Base-by-base conservation (phyloP, 106 monocot species). In the Allium fistulosum region DNA sequence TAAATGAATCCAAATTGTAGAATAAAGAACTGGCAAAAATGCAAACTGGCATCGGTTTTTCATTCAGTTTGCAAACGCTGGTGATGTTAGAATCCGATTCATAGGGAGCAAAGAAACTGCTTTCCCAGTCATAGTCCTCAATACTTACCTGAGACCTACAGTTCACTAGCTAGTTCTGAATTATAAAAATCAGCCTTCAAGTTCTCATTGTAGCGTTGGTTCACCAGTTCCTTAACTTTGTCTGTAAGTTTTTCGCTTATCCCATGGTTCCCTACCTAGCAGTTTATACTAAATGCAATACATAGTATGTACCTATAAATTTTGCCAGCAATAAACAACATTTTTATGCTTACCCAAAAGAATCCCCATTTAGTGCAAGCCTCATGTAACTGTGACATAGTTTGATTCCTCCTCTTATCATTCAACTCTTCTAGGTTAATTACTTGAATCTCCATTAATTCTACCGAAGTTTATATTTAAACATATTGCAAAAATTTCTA, bases 81-180 rank as follows among this genome's bases (percentile, higher is more conserved):
- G 71, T 28, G 37, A 78, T 64, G 72, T 75, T 81, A 47, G 71
- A 55, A 50, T 76, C 56, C 3, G 86, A 81, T 55, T 70, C 75
- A 72, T 83, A 83, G 28, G 75, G 78, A 48, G 78, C 66, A 62
- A 80, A 83, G 63, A 83, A 83, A 61, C 60, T 74, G 75, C 73
- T 80, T 47, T 69, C 63, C 63, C 63, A 63, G 13, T 63, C 82
- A 5, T 46, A 53, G 8, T 79, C 63, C 4, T 62, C 46, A 15
- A 17, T 62, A 0, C 10, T 3, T 14, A 14, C 22, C 1, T 15
- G 28, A 65, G 65, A 18, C 14, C 49, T 68, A 22, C 17, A 75
- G 28, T 56, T 52, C 68, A 17, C 74, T 74, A 6, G 66, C 77
- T 59, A 74, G 49, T 22, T 79, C 68, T 22, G 77, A 80, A 17